Conservation (phyloP, 192 early-diverging fungal genomes). For the Coemansia umbellata region DNA sequence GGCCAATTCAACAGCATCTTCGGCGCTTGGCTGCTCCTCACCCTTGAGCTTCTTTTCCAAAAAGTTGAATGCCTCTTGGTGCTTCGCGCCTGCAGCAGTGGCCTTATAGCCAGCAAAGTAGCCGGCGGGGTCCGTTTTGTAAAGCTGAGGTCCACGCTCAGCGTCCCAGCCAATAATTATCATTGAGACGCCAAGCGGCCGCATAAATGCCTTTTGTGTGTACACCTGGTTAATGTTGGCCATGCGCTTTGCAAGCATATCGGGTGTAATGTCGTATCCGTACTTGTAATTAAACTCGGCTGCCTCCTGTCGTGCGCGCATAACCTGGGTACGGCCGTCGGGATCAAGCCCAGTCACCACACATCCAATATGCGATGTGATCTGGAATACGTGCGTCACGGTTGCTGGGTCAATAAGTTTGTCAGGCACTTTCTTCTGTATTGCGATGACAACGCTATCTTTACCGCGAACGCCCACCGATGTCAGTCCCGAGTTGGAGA, state of each 20-base stretch:
- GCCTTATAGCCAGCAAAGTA: constrained; percentile 98
- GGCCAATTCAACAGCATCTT: constrained; percentile 94
- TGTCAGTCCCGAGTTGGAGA: constrained; percentile 93
- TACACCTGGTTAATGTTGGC: constrained; percentile 99
- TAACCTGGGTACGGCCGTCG: constrained; percentile 91
- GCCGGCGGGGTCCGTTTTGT: constrained; percentile 97
- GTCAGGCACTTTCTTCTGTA: constrained; percentile 96
- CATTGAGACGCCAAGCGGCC: constrained; percentile 97
- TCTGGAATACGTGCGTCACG: constrained; percentile 88
- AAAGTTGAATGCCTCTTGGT: constrained; percentile 86
- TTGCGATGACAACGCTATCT: constrained; percentile 90
- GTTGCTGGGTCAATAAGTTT: constrained; percentile 93
- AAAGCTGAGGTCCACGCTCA: constrained; percentile 94
- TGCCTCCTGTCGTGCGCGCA: constrained; percentile 89
- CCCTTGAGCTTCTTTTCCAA: constrained; percentile 99
- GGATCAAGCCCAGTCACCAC: constrained; percentile 97
- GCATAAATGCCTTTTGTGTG: constrained; percentile 98
- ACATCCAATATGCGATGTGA: constrained; percentile 93
- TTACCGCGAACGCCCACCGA: constrained; percentile 94
- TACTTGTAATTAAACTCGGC: constrained; percentile 99
- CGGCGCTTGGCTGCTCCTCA: constrained; percentile 67
- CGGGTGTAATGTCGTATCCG: constrained; percentile 95
- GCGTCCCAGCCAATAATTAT: constrained; percentile 95
- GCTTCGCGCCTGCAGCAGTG: constrained; percentile 91
- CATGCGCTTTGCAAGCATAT: constrained; percentile 96